Evolutionary conservation across 2,329 filamentous ascomycete species (phyloP), one percentile per base, ranked within the genome.

Genomic region (Hypoxylon sp.): DNA sequence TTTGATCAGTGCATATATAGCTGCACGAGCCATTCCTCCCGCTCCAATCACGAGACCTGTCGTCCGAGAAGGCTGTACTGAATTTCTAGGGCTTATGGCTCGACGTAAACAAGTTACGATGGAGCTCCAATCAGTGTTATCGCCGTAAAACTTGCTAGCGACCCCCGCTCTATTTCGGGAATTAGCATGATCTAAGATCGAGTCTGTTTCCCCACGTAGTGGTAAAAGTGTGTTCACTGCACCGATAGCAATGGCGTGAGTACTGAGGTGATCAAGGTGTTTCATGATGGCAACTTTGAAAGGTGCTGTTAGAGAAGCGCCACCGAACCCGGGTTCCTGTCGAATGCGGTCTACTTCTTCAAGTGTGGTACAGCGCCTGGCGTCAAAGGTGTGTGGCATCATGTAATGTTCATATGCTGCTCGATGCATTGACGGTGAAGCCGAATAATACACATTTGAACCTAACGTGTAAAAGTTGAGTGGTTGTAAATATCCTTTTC

Each of bases 401-500:
- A 90, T 90, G 66, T 87, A 88, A 24, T 84, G 85, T 55, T 85
- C 83, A 75, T 90, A 93, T 10, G 91, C 91, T 10, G 90, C 87
- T 65, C 87, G 88, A 75, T 93, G 90, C 89, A 93, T 93, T 9
- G 89, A 88, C 0, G 91, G 91, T 0, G 90, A 92, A 53, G 92
- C 83, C 66, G 89, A 92, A 79, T 91, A 92, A 50, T 86, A 88
- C 19, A 91, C 87, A 68, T 88, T 89, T 29, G 87, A 88, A 17
- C 91, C 91, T 47, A 92, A 85, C 63, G 92, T 88, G 73, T 90
- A 91, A 74, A 91, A 92, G 47, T 89, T 85, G 74, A 93, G 87
- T 0, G 90, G 86, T 52, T 92, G 88, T 39, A 91, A 82, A 0
- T 87, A 82, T 60, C 88, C 90, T 9, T 85, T 85, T 19, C 85